A percentile compares a stretch with the other conserved stretches of the same genome.
phyloP scores from a whole-genome alignment of 1,284 basidiomycete species.

The Stereum hirsutum region DNA sequence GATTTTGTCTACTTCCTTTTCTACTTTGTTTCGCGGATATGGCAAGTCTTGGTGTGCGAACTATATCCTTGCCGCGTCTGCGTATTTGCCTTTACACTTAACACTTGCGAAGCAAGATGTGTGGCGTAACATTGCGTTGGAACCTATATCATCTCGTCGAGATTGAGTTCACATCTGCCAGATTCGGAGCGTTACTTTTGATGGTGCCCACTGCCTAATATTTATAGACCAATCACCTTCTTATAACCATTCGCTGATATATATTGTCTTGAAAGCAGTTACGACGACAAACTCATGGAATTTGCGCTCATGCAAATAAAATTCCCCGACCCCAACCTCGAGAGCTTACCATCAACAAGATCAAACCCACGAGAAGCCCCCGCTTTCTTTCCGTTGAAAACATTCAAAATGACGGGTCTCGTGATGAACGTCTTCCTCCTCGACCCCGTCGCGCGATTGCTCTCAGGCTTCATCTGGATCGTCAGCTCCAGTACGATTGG shows the following conservation, averaged over 20 bases:
- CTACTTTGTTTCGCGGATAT: neutral
- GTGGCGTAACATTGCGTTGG: too few relatives aligned
- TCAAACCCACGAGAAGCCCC: conserved; percentile 15
- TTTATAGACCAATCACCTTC: too few relatives aligned
- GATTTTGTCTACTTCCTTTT: neutral
- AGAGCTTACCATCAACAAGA: neutral
- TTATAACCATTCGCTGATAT: too few relatives aligned
- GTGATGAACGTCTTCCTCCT: conserved; percentile 74
- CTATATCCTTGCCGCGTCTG: too few relatives aligned
- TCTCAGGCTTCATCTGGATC: conserved; percentile 62
- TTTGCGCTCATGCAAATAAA: conserved; percentile 26
- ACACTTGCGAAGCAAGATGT: too few relatives aligned
- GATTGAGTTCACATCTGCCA: too few relatives aligned
- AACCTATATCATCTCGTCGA: too few relatives aligned
- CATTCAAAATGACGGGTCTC: conserved; percentile 54
- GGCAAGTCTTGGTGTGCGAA: too few relatives aligned
- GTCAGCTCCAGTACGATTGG: conserved; percentile 38
- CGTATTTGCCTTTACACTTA: too few relatives aligned
- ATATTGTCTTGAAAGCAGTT: too few relatives aligned
- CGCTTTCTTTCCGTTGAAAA: conserved; percentile 44
- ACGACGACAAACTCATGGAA: conserved; percentile 23
- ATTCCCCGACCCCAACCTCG: conserved; percentile 16
- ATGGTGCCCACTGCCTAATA: too few relatives aligned
- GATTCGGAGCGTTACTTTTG: too few relatives aligned
- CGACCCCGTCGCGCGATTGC: conserved; percentile 48